A percentile compares a stretch with the other conserved stretches of the same genome.
Evolutionary conservation across 108 stramenopile genomes (phyloP).

Genomic region (Cyclostephanos invisitatus): DNA sequence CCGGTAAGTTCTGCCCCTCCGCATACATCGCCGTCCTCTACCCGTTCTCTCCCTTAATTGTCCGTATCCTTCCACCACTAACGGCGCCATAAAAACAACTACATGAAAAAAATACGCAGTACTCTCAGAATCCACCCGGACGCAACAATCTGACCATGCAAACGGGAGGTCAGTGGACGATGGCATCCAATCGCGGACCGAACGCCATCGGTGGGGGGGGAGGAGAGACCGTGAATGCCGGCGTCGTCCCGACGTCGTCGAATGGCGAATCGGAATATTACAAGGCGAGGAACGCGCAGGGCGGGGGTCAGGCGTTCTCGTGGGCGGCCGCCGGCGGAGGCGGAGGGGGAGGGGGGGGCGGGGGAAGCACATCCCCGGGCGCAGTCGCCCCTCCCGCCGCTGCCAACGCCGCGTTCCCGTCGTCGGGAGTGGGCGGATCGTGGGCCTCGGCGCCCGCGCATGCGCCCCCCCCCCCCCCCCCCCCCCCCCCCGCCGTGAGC

Average conservation of each 20-base stretch:
- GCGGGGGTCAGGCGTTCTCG: conserved; percentile 50
- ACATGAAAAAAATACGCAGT: conserved; percentile 29
- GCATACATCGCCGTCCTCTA: background rate
- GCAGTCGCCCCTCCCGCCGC: background rate
- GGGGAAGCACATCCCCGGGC: conserved; percentile 22
- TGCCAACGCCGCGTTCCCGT: too few species aligned
- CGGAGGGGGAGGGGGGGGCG: conserved; percentile 57
- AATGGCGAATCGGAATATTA: conserved; percentile 64
- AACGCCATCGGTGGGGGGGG: conserved; percentile 49
- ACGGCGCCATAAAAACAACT: background rate
- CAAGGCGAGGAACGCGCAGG: conserved; percentile 57
- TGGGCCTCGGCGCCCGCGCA: conserved; percentile 35
- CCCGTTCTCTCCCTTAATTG: background rate
- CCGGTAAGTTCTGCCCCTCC: conserved; percentile 48
- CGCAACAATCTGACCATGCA: conserved; percentile 64
- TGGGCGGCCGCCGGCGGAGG: conserved; percentile 67
- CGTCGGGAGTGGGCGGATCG: conserved; percentile 45
- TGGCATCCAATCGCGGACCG: conserved; percentile 87
- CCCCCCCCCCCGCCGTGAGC: conserved; percentile 19
- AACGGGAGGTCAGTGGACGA: conserved; percentile 89
- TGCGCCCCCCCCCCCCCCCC: conserved; percentile 22
- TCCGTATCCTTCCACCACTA: conserved; percentile 2
- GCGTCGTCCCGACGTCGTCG: conserved; percentile 27
- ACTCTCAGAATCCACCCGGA: conserved; percentile 67
- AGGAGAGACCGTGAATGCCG: conserved; percentile 7